Conservation (phyloP, 345 rosid genomes). For the Nasturtium officinale region DNA sequence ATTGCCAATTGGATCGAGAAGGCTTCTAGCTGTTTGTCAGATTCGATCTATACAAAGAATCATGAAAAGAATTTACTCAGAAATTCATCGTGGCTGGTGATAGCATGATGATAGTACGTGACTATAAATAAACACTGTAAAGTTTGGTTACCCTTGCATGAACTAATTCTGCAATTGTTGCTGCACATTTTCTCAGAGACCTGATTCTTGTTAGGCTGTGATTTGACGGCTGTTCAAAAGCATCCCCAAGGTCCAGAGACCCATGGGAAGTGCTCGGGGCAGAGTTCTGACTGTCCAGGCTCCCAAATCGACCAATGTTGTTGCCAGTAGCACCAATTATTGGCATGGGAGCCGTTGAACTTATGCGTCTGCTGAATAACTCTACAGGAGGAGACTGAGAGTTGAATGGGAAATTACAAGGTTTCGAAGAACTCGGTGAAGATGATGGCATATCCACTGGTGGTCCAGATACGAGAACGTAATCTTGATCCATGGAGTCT, state of each 20-base stretch:
- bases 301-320: conserved; percentile 50
- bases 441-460: conserved; percentile 66
- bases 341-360: conserved; percentile 68
- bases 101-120: neutral
- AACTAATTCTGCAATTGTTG: conserved; percentile 66
- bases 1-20: conserved; percentile 91
- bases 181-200: conserved; percentile 77
- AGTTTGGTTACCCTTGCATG: conserved; percentile 59
- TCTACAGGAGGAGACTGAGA: conserved; percentile 55
- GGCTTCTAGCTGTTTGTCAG: conserved; percentile 66
- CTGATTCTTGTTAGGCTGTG: conserved; percentile 72
- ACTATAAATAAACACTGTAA: conserved; percentile 8
- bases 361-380: conserved; percentile 40
- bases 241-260: conserved; percentile 71
- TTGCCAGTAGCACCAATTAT: conserved; percentile 53
- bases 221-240: conserved; percentile 73
- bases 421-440: conserved; percentile 60
- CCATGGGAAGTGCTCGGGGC: conserved; percentile 83
- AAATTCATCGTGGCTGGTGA: neutral
- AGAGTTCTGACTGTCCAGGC: conserved; percentile 65
- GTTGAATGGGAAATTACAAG: conserved; percentile 54
- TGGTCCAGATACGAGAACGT: conserved; percentile 85
- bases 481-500: conserved; percentile 91
- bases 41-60: conserved; percentile 53
- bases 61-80: conserved; percentile 8